Base-by-base conservation (phyloP, 257 asterid genomes). In the Petunia secreta region DNA sequence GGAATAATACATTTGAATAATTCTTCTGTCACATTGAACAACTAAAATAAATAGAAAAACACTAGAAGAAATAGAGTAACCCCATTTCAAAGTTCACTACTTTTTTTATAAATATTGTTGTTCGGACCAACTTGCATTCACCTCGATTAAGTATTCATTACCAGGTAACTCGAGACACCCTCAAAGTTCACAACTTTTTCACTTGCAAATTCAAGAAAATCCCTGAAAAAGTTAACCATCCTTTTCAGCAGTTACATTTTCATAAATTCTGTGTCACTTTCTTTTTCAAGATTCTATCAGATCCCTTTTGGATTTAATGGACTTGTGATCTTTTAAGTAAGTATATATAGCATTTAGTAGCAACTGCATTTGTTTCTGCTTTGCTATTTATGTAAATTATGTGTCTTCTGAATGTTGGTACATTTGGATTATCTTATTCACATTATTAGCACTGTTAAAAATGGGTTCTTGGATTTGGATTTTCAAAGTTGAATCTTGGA, bases 301-400 rank as follows among this genome's bases (percentile, higher is more conserved):
- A 87, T 87, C 90, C 84, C 84, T 83, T 66, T 2, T 50, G 54
- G 79, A 83, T 79, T 80, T 82, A 44, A 85, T 85, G 88, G 83
- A 65, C 71, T 82, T 85, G 57, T 85, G 87, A 87, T 81, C 83
- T 50, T 69, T 25, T n/a, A 75, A 87, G 88, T 87, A 81, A 85
- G 77, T 82, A 14, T n/a, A 52, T n/a, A 7, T 3, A 6, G 75
- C 75, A 78, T 48, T 37, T 10, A 78, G 55, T 16, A 15, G 54
- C 44, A 63, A 77, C 63, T 77, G 58, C 78, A 68, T 25, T 80
- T 83, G 57, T 75, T 53, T 62, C 25, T 40, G 58, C 10, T 10
- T 71, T 67, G 6, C 25, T 39, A 40, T 25, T 67, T 78, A 3
- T 4, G 83, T 43, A 77, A 75, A 78, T 13, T 54, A 52, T 78